Base-by-base conservation (phyloP, 225 moss, liverwort and hornwort species). In the Bryoerythrophyllum caledonicum region DNA sequence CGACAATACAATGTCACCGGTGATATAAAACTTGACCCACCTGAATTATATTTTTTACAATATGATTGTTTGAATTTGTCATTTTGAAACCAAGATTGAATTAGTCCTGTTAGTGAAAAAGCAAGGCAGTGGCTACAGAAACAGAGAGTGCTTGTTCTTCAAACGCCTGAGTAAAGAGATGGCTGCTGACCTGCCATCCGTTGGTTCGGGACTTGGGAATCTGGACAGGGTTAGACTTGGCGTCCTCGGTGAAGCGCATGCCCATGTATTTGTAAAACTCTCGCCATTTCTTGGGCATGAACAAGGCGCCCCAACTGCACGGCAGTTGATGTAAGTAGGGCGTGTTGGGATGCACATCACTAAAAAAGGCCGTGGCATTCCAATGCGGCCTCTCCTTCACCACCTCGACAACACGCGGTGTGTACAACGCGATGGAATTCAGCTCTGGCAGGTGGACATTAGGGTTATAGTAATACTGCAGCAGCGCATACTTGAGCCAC, bases 261-360 rank as follows among this genome's bases (percentile, higher is more conserved):
- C 90, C 94, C 96, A 96, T 96, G 86, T 96, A 96, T 64, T 91
- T 94, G 86, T 91, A 92, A 72, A 96, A 96, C 74, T 96, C 94
- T 7, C 96, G 89, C 96, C 96, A 96, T 9, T 60, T 86, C 82
- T 88, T 84, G 2, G 96, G 96, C 84, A 96, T 86, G 73, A 96
- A 96, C 73, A 96, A 81, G 49, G 96, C 87, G 21, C 96, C 96
- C 96, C 96, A 96, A 40, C 94, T 94, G 85, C 96, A 96, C 0
- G 96, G 96, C 40, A 96, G 74, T 64, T 96, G 96, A 25, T 96
- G 96, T 73, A 96, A 68, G 65, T 96, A 96, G 0, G 96, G 96
- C 1, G 83, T 92, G 49, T 91, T 96, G n/a, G 90, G 86, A 35
- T 95, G 91, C 69, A 87, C 63, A 6, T 23, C 61, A 46, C 82